A percentile compares a stretch with the other conserved stretches of the same genome.
Evolutionary conservation across 768 basidiomycete genomes (phyloP).

Genomic region (Lactarius hatsudake): DNA sequence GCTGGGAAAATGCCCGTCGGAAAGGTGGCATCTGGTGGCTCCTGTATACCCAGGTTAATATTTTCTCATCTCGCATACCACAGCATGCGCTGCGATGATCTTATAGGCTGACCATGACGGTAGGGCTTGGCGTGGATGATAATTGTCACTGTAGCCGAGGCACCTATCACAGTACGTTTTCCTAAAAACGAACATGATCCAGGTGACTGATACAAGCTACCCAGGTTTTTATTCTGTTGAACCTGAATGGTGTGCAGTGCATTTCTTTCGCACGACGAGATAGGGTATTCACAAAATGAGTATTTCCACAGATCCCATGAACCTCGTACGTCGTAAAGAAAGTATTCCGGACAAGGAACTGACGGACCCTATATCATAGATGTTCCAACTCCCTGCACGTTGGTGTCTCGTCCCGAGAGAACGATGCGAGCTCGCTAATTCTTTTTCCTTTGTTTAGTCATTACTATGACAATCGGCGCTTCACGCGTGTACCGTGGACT

Average conservation of each 20-base stretch:
- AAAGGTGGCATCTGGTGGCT: slow-evolving; percentile 5
- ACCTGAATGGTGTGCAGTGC: slow-evolving; percentile 8
- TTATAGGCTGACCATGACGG: not conserved
- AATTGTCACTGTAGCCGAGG: not conserved
- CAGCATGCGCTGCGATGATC: not conserved
- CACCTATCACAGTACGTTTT: slow-evolving; percentile 3
- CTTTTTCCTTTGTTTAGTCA: too few species aligned
- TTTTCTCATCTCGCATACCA: not conserved
- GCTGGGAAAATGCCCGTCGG: slow-evolving; percentile 1
- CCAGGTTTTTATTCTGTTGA: slow-evolving; percentile 2
- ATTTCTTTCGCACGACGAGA: not conserved
- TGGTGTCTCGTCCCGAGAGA: too few species aligned
- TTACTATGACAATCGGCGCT: too few species aligned
- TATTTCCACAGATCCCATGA: not conserved
- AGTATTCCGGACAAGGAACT: too few species aligned
- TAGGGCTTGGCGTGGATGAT: slow-evolving; percentile 8
- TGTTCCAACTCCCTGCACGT: too few species aligned
- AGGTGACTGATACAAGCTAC: not conserved
- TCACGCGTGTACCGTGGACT: slow-evolving; percentile 8
- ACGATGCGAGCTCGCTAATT: not conserved
- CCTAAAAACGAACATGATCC: too few species aligned
- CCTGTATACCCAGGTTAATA: slow-evolving; percentile 4
- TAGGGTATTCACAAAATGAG: not conserved
- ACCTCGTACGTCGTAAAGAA: too few species aligned
- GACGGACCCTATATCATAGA: too few species aligned